Evolutionary conservation across 73 alveolate species (phyloP), one percentile per base, ranked within the genome.

Genomic region (Paramecium sonneborni): DNA sequence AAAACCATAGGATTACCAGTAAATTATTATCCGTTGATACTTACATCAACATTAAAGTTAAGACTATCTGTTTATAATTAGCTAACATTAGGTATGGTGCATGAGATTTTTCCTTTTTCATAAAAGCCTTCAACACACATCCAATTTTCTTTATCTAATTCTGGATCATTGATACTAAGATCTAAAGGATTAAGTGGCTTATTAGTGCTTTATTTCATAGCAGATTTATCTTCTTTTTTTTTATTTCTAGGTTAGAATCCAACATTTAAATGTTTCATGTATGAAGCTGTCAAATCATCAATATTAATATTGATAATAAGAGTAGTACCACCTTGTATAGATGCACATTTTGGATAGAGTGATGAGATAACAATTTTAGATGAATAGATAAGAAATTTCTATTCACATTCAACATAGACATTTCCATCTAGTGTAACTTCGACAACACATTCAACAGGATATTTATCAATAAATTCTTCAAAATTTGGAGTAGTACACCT

Each of bases 361-460:
- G 99, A 93, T 28, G 96, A 79, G 18, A 98, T 95, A 88, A 85
- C 85, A n/a, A 98, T 95, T 43, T 96, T 97, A 67, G 98, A 96
- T 34, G 99, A 95, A 95, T 98, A 98, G 35, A 98, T 97, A 90
- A 97, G 91, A 94, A 97, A 98, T 32, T 94, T 95, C 91, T 96
- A 98, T 70, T 98, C 99, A 93, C 99, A 97, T 90, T 97, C 98
- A 23, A 98, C 94, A 76, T 97, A 98, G 74, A 96, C 95, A 37
- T 95, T 95, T 0, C 99, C 99, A 96, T 98, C 99, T 93, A 98
- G 93, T 14, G 99, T 98, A 0, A 98, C 98, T 57, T 98, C 99
- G 5, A 98, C 93, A 5, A 96, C 90, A 86, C 99, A 97, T 79
- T 97, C 97, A 82, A 97, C 92, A 1, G 99, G 99, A 82, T 95